A percentile compares a stretch with the other conserved stretches of the same genome.
Conservation (phyloP, 495 filamentous ascomycete genomes). For the Tetracladium marchalianum region DNA sequence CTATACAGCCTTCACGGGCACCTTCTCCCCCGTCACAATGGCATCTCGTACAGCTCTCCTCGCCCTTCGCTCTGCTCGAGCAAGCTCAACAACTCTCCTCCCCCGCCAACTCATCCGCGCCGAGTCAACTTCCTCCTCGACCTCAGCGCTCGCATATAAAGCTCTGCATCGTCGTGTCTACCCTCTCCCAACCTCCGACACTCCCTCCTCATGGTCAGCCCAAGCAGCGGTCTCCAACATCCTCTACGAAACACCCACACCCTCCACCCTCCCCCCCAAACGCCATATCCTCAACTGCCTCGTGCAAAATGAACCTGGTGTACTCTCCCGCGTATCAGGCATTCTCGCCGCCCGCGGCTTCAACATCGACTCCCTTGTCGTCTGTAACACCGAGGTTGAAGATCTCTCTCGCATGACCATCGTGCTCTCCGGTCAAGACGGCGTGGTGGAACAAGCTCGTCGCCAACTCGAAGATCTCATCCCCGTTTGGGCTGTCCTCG, state of each 20-base stretch:
- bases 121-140: slow-evolving; percentile 52
- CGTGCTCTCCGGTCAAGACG: slow-evolving; percentile 89
- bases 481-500: slow-evolving; percentile 94
- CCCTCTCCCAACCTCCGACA: slow-evolving; percentile 66
- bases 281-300: slow-evolving; percentile 95
- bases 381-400: slow-evolving; percentile 96
- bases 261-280: slow-evolving; percentile 76
- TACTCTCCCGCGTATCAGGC: slow-evolving; percentile 89
- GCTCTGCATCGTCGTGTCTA: slow-evolving; percentile 83
- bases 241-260: slow-evolving; percentile 92
- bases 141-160: slow-evolving; percentile 94
- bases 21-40: slow-evolving; percentile 23
- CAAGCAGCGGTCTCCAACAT: slow-evolving; percentile 94
- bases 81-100: slow-evolving; percentile 16
- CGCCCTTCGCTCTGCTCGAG: slow-evolving; percentile 29
- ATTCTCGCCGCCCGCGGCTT: slow-evolving; percentile 94
- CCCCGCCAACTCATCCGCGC: slow-evolving; percentile 5
- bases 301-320: slow-evolving; percentile 97
- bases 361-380: slow-evolving; percentile 97
- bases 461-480: slow-evolving; percentile 94
- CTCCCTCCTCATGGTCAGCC: slow-evolving; percentile 72
- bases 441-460: slow-evolving; percentile 94
- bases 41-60: slow-evolving; percentile 31
- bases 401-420: slow-evolving; percentile 98
- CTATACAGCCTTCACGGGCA: slow-evolving; percentile 3